phyloP scores from a whole-genome alignment of 192 early-diverging fungal genomes.

The Coemansia reversa region DNA sequence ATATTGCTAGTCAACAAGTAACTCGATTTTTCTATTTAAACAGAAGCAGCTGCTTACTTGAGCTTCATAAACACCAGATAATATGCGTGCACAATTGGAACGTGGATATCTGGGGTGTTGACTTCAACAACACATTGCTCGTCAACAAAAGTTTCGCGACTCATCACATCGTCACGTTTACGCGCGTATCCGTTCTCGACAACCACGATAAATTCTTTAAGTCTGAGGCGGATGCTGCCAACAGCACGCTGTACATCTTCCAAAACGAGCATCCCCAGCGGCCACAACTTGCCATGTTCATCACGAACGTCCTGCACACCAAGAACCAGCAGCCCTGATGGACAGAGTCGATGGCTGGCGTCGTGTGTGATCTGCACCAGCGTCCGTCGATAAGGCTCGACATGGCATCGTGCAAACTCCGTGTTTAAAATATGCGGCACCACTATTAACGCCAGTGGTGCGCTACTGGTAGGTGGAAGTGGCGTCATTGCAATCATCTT shows the following conservation, averaged over 20 bases:
- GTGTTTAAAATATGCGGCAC: constrained; percentile 63
- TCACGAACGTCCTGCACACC: constrained; percentile 72
- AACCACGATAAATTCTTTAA: constrained; percentile 57
- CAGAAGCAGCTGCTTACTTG: constrained; percentile 9
- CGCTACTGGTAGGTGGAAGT: constrained; percentile 28
- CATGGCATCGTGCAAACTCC: constrained; percentile 41
- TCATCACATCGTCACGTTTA: constrained; percentile 47
- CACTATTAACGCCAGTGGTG: constrained; percentile 59
- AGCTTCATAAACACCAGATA: constrained; percentile 57
- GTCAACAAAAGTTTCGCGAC: constrained; percentile 39
- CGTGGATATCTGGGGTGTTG: constrained; percentile 9
- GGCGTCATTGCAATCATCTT: constrained; percentile 57
- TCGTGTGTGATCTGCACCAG: constrained; percentile 64
- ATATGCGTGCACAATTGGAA: constrained; percentile 57
- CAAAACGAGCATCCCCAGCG: constrained; percentile 69
- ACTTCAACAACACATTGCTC: constrained; percentile 40
- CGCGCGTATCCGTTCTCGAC: constrained; percentile 51
- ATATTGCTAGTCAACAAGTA: not conserved
- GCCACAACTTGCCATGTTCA: constrained; percentile 64
- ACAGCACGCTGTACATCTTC: constrained; percentile 70
- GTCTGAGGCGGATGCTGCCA: constrained; percentile 38
- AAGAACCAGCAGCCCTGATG: constrained; percentile 64
- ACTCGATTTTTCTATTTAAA: not conserved
- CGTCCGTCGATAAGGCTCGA: constrained; percentile 61
- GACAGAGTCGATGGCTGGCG: constrained; percentile 57